A percentile compares a stretch with the other conserved stretches of the same genome.
Evolutionary conservation across 1,284 basidiomycete genomes (phyloP).

Genomic region (Anthracocystis setariae): DNA sequence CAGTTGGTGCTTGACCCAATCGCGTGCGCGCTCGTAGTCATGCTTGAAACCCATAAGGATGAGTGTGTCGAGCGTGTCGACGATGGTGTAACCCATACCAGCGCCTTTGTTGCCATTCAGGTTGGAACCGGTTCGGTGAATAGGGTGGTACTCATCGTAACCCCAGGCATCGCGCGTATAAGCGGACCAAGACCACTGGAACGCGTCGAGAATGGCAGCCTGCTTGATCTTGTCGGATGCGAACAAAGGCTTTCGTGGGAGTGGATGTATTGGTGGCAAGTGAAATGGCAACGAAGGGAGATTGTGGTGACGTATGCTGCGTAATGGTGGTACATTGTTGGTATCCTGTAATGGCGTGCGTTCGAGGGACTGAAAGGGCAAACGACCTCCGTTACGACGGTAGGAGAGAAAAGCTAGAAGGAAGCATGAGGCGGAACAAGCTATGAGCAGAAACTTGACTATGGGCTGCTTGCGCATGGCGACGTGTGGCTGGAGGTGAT

Average conservation of each 20-base stretch:
- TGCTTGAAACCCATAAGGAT: slow-evolving; percentile 82
- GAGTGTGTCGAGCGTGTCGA: slow-evolving; percentile 77
- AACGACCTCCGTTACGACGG: slow-evolving; percentile 19
- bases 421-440: slow-evolving; percentile 30
- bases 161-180: slow-evolving; percentile 64
- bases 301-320: background rate
- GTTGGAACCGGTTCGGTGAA: slow-evolving; percentile 57
- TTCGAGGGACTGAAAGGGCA: slow-evolving; percentile 15
- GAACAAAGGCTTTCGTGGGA: slow-evolving; percentile 45
- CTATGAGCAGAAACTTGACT: background rate
- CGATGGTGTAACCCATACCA: slow-evolving; percentile 65
- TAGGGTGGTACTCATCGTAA: slow-evolving; percentile 66
- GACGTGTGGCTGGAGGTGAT: too few species aligned
- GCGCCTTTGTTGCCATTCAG: slow-evolving; percentile 47
- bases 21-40: slow-evolving; percentile 80
- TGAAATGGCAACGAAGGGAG: slow-evolving; percentile 34
- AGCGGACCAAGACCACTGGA: slow-evolving; percentile 62
- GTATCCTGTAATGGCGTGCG: background rate
- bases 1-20: slow-evolving; percentile 80
- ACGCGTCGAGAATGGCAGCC: slow-evolving; percentile 56
- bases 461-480: too few species aligned
- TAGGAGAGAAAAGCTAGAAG: slow-evolving; percentile 28
- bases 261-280: slow-evolving; percentile 39
- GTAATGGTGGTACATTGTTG: background rate
- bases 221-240: slow-evolving; percentile 44